Evolutionary conservation across 2,329 filamentous ascomycete species (phyloP), one percentile per base, ranked within the genome.

Genomic region (Colletotrichum falcatum): DNA sequence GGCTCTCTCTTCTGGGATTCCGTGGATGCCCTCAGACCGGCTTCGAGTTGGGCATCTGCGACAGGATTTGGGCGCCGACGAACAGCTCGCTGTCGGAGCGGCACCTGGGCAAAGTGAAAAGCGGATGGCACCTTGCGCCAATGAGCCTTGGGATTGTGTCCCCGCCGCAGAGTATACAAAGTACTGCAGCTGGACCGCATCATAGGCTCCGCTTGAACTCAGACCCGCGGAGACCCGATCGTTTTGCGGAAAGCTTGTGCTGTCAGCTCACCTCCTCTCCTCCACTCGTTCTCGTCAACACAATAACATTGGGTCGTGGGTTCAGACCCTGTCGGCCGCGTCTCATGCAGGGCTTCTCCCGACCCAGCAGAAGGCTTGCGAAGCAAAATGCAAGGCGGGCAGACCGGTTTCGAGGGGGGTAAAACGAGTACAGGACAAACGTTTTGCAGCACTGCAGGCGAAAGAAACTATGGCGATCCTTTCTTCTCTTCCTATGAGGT

Each of bases 141-240:
- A 30, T 35, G 35, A n/a, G 46, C 30, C 23, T 64, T 37, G 56
- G 64, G 44, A 35, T 39, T 46, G 44, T 30, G 44, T 12, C 26
- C 9, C 9, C 33, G 18, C n/a, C 46, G 28, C 23, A n/a, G 16
- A 28, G 28, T n/a, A 28, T 28, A 16, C n/a, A 14, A 0, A 14
- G 16, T 5, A 9, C n/a, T 33, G 11, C 44, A 23, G 20, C 33
- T 8, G 37, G 28, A 37, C 20, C 39, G 20, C 14, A 28, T n/a
- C 14, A 28, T n/a, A 37, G 20, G 53, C 37, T 42, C n/a, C 42
- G 28, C 30, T 16, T 46, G 48, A 30, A 54, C 20, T 37, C 20
- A 33, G n/a, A 51, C 35, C 23, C 33, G 37, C 44, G 35, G 26
- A 18, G 35, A 18, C 11, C 42, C 18, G 18, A n/a, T 20, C 18